Evolutionary conservation across 2,329 filamentous ascomycete genomes (phyloP), one percentile per base, ranked within the genome.

Genomic region (Periglandula ipomoeae): DNA sequence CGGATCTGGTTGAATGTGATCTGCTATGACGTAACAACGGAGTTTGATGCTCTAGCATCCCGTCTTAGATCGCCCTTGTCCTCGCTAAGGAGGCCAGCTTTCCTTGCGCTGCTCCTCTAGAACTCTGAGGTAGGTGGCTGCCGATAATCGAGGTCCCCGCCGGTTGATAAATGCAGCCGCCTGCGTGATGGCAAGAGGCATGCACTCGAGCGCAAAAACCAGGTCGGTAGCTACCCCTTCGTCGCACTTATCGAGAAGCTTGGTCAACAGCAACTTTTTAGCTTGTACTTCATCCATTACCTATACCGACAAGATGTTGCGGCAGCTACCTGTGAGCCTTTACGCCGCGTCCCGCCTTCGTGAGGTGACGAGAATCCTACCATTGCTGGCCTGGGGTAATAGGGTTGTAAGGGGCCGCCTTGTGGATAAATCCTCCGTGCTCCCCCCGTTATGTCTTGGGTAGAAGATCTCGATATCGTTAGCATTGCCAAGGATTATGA

Each of bases 401-500:
- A 8, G 15, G 8, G 30, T 8, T 15, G 30, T 15, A 32, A 32
- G 30, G 15, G 30, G 30, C 15, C 30, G 30, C 30, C 30, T 32
- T 32, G 8, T 15, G 30, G 30, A 32, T 8, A 32, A 32, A 15
- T 15, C 30, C 8, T 8, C 30, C 8, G 30, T 8, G n/a, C n/a
- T n/a, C n/a, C n/a, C n/a, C n/a, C n/a, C n/a, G n/a, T n/a, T n/a
- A n/a, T n/a, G n/a, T n/a, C n/a, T n/a, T 32, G 8, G 30, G 30
- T 15, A 8, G 8, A 53, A 53, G 1, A 51, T 15, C 13, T 43
- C 22, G 19, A 24, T 35, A 13, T 65, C 50, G 17, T 53, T 52
- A 2, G 50, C 55, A 35, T 53, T 45, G 13, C 51, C 41, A 15
- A 50, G 50, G 30, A 56, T 44, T 47, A 53, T 56, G 5, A 58